These are phyloP conservation scores for Pythium brachiatum DNA, from an alignment of 352 stramenopile species.

Conservation along the genomic window DNA sequence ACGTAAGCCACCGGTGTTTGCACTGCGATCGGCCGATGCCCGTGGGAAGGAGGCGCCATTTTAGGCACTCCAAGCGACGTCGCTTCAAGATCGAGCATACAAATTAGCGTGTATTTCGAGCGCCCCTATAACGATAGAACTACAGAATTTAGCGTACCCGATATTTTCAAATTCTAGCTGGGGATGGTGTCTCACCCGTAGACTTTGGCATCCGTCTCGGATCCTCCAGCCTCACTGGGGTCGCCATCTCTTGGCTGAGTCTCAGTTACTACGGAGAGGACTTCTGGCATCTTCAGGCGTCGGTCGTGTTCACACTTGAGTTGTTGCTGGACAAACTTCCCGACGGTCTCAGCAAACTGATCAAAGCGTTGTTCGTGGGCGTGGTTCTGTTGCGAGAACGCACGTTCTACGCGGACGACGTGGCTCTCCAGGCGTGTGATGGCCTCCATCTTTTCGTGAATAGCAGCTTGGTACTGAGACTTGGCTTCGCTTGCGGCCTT, in stretches of 20 bases:
- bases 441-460: slow-evolving; percentile 32
- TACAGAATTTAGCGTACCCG: no score
- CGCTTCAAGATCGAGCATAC: not conserved
- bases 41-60: not conserved
- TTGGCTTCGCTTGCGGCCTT: slow-evolving; percentile 25
- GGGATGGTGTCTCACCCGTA: not conserved
- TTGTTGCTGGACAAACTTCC: slow-evolving; percentile 54
- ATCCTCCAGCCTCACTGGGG: not conserved
- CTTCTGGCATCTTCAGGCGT: slow-evolving; percentile 23
- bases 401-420: slow-evolving; percentile 40
- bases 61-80: not conserved
- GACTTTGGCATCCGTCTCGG: not conserved
- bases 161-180: not conserved
- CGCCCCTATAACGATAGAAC: no score
- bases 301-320: slow-evolving; percentile 42
- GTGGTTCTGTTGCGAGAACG: slow-evolving; percentile 39
- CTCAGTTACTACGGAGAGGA: not conserved
- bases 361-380: slow-evolving; percentile 60
- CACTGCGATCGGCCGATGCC: not conserved
- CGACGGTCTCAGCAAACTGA: slow-evolving; percentile 47
- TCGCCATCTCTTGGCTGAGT: not conserved
- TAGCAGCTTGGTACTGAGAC: slow-evolving; percentile 28
- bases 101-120: not conserved
- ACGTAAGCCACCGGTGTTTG: slow-evolving; percentile 29
- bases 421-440: slow-evolving; percentile 41